Conservation (phyloP, 768 basidiomycete species). For the Amanita jacksonii region DNA sequence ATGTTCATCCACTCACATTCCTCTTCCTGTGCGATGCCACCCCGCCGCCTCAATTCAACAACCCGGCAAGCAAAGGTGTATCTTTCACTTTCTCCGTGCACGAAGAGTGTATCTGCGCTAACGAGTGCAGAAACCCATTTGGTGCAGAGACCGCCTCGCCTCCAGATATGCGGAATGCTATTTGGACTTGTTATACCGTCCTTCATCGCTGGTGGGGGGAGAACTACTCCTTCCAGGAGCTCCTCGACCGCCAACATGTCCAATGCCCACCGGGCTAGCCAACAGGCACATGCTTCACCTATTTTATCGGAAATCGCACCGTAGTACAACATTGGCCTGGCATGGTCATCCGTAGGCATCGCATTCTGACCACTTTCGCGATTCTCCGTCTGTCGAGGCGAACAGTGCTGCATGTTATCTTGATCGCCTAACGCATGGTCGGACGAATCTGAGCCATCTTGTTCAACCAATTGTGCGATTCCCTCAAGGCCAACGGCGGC, state of each 20-base stretch:
- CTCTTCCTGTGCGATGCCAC: constrained; percentile 46
- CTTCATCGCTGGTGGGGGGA: constrained; percentile 2
- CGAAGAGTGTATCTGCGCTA: constrained; percentile 72
- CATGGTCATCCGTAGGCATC: constrained; percentile 14
- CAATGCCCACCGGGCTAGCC: constrained; percentile 78
- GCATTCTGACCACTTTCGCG: background rate
- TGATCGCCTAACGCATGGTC: background rate
- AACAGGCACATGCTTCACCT: constrained; percentile 81
- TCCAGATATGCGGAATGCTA: constrained; percentile 53
- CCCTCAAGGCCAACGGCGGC: constrained; percentile 64
- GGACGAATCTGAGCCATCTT: constrained; percentile 16
- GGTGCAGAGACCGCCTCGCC: constrained; percentile 63
- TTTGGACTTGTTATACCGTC: constrained; percentile 16
- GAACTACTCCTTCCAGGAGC: constrained; percentile 11
- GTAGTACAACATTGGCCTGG: constrained; percentile 63
- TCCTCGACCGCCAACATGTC: constrained; percentile 66
- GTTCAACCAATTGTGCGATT: constrained; percentile 39
- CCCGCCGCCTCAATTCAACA: constrained; percentile 59
- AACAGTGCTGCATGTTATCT: background rate
- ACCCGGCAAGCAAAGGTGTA: constrained; percentile 71
- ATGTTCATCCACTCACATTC: constrained; percentile 62
- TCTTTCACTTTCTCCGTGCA: constrained; percentile 67
- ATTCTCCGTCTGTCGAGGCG: background rate
- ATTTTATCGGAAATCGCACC: constrained; percentile 89
- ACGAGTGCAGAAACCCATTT: constrained; percentile 67